These are phyloP conservation scores for Yamadazyma laniorum DNA, from an alignment of 805 yeast species.

Conservation along the genomic window DNA sequence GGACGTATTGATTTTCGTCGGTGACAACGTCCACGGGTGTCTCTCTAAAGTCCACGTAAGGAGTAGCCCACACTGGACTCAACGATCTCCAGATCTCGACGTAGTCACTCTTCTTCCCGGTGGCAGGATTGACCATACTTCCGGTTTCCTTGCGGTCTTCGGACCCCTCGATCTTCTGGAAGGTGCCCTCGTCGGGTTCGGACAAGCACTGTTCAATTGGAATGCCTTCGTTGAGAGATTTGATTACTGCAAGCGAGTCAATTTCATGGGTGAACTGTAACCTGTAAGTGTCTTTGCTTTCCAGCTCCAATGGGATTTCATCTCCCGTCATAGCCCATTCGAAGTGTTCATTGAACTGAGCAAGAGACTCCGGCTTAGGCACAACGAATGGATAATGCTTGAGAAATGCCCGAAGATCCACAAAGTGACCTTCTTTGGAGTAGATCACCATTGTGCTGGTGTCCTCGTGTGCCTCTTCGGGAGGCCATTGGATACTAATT, in stretches of 20 bases:
- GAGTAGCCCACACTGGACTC: conserved; percentile 35
- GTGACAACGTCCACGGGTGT: conserved; percentile 14
- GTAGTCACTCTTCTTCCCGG: conserved; percentile 43
- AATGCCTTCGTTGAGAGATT: conserved; percentile 26
- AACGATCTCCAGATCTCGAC: conserved; percentile 56
- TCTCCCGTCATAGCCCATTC: conserved; percentile 61
- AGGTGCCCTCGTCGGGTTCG: conserved; percentile 47
- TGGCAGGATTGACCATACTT: conserved; percentile 44
- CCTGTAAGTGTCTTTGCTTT: conserved; percentile 30
- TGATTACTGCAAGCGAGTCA: conserved; percentile 38
- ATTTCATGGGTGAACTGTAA: conserved; percentile 43
- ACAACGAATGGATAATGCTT: conserved; percentile 16
- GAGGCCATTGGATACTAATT: conserved; percentile 53
- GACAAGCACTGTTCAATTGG: conserved; percentile 28
- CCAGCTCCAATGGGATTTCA: conserved; percentile 26
- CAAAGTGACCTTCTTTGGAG: conserved; percentile 44
- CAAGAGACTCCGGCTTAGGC: conserved; percentile 3
- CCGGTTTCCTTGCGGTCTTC: conserved; percentile 50
- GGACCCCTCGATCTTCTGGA: conserved; percentile 36
- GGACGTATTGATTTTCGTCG: conserved; percentile 16
- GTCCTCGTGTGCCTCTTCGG: conserved; percentile 38
- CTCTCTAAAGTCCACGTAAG: conserved; percentile 24
- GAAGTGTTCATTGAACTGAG: conserved; percentile 31
- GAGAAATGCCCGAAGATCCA: conserved; percentile 41
- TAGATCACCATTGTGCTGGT: conserved; percentile 50